phyloP scores from a whole-genome alignment of 495 filamentous ascomycete genomes.

The Clohesyomyces aquaticus region DNA sequence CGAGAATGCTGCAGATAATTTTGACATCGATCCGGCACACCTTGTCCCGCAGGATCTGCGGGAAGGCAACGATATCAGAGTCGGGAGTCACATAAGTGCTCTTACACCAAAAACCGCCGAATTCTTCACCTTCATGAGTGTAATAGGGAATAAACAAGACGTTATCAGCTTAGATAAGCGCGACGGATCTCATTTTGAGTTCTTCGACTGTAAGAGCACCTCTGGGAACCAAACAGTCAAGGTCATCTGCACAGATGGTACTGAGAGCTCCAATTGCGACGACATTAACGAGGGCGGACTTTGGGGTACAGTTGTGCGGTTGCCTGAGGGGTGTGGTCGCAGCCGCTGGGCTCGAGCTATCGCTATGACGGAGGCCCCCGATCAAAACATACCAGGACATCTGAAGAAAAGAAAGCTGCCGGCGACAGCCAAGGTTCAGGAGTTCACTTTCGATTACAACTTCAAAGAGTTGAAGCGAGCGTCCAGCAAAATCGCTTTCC shows the following conservation, averaged over 20 bases:
- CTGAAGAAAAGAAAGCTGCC: background rate
- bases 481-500: background rate
- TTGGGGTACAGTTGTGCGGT: constrained; percentile 3
- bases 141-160: background rate
- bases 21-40: constrained; percentile 1
- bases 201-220: constrained; percentile 1
- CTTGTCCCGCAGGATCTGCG: constrained; percentile 9
- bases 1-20: background rate
- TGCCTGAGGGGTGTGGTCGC: constrained; percentile 2
- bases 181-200: constrained; percentile 10
- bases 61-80: background rate
- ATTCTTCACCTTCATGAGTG: constrained; percentile 12
- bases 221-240: background rate
- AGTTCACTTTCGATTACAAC: constrained; percentile 12
- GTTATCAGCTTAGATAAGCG: constrained; percentile 11
- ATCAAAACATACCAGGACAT: background rate
- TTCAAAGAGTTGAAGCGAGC: background rate
- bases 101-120: background rate
- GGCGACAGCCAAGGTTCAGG: background rate
- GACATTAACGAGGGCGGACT: background rate
- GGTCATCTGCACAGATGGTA: constrained; percentile 4
- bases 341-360: background rate
- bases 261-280: background rate
- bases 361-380: background rate
- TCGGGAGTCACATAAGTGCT: constrained; percentile 5